phyloP scores from a whole-genome alignment of 805 yeast species.

The Torulaspora indica region DNA sequence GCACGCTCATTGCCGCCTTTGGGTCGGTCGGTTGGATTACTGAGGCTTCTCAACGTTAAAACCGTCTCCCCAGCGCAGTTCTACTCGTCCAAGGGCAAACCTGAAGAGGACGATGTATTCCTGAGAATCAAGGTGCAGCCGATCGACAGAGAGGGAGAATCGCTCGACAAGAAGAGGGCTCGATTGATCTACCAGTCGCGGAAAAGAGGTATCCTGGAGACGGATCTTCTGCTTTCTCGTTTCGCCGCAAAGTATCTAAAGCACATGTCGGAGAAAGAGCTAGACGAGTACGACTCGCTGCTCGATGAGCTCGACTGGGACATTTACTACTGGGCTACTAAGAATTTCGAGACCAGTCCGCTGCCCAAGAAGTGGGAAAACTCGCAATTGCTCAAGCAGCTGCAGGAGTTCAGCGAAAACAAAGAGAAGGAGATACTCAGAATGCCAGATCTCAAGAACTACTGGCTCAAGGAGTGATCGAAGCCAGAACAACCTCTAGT shows the following conservation, averaged over 20 bases:
- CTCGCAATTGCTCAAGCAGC: constrained; percentile 53
- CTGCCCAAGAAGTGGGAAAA: constrained; percentile 83
- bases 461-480: constrained; percentile 7
- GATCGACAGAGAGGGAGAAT: constrained; percentile 67
- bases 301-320: constrained; percentile 99
- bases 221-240: constrained; percentile 77
- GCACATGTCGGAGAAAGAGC: constrained; percentile 54
- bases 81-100: constrained; percentile 8
- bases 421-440: constrained; percentile 66
- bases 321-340: constrained; percentile 95
- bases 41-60: not conserved
- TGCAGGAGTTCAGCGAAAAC: constrained; percentile 73
- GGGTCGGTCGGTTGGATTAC: not conserved
- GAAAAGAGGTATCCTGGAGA: constrained; percentile 91
- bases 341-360: constrained; percentile 73
- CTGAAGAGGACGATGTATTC: constrained; percentile 37
- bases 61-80: not conserved
- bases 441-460: constrained; percentile 64
- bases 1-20: not conserved
- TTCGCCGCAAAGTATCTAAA: constrained; percentile 75
- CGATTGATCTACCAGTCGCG: constrained; percentile 86
- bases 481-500: not conserved
- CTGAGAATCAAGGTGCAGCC: constrained; percentile 70
- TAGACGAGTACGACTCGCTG: constrained; percentile 79
- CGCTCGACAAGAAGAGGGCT: constrained; percentile 71